These are phyloP conservation scores for Pichia thaimueangensis DNA, from an alignment of 805 yeast species.

Conservation along the genomic window DNA sequence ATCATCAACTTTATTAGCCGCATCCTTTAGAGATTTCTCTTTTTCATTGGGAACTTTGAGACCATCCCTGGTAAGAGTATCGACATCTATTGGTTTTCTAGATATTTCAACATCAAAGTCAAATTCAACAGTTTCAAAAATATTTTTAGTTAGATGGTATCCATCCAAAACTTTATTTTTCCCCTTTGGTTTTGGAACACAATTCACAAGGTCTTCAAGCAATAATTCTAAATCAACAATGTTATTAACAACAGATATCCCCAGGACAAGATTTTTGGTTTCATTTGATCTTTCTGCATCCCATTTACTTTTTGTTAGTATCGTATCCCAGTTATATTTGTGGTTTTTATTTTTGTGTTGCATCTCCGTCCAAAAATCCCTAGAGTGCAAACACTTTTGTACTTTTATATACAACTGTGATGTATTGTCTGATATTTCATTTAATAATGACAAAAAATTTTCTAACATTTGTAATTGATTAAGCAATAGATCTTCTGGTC, in stretches of 20 bases:
- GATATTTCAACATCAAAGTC: slow-evolving; percentile 17
- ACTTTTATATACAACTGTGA: slow-evolving; percentile 11
- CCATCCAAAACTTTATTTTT: slow-evolving; percentile 44
- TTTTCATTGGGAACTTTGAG: no score
- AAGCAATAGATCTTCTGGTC: slow-evolving; percentile 27
- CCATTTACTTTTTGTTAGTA: slow-evolving; percentile 16
- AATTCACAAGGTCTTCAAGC: slow-evolving; percentile 20
- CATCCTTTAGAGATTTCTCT: not conserved
- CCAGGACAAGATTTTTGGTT: slow-evolving; percentile 7
- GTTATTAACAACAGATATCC: slow-evolving; percentile 14
- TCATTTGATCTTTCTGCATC: slow-evolving; percentile 13
- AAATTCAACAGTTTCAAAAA: slow-evolving; percentile 41
- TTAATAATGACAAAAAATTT: slow-evolving; percentile 19
- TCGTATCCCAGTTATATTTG: slow-evolving; percentile 9
- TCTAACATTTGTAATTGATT: slow-evolving; percentile 19
- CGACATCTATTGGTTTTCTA: no score
- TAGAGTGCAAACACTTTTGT: slow-evolving; percentile 5
- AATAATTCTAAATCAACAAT: slow-evolving; percentile 17
- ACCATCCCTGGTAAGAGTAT: no score
- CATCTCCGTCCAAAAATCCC: slow-evolving; percentile 2
- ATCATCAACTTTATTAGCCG: slow-evolving; percentile 8
- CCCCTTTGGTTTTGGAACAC: slow-evolving; percentile 35
- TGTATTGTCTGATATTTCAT: slow-evolving; percentile 14
- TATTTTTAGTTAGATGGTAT: slow-evolving; percentile 42
- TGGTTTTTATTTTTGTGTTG: not conserved